Percentiles rank a stretch among this genome's conserved stretches.
These are phyloP conservation scores for Rhizopogon vesiculosus DNA, from an alignment of 768 basidiomycete genomes.

Conservation along the genomic window DNA sequence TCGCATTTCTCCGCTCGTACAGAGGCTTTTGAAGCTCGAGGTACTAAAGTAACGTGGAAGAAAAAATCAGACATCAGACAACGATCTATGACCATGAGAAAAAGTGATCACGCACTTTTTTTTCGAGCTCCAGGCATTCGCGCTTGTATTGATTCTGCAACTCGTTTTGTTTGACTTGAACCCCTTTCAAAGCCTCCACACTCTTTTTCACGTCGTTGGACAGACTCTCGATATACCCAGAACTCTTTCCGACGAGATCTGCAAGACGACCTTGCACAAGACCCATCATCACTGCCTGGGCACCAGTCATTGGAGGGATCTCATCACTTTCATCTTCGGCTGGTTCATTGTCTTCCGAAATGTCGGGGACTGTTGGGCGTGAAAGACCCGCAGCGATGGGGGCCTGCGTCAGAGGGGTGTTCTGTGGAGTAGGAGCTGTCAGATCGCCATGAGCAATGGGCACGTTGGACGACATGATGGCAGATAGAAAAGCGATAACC, in stretches of 20 bases:
- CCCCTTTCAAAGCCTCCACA: conserved; percentile 89
- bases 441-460: conserved; percentile 57
- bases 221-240: conserved; percentile 90
- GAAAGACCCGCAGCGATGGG: conserved; percentile 79
- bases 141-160: conserved; percentile 90
- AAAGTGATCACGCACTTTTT: conserved; percentile 60
- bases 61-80: conserved; percentile 7
- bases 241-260: conserved; percentile 83
- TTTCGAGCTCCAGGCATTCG: conserved; percentile 93
- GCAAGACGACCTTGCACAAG: conserved; percentile 89
- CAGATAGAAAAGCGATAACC: conserved; percentile 19
- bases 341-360: conserved; percentile 74
- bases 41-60: conserved; percentile 41
- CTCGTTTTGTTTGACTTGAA: conserved; percentile 88
- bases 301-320: conserved; percentile 33
- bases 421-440: conserved; percentile 91
- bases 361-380: conserved; percentile 85
- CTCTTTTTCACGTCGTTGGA: conserved; percentile 77
- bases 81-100: conserved; percentile 6
- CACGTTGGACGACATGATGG: conserved; percentile 63
- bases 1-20: conserved; percentile 79
- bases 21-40: conserved; percentile 75
- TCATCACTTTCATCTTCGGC: conserved; percentile 50
- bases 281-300: conserved; percentile 67
- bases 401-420: conserved; percentile 81